A percentile compares a stretch with the other conserved stretches of the same genome.
These are phyloP conservation scores for Zangia roseola DNA, from an alignment of 768 basidiomycete genomes.

Conservation along the genomic window DNA sequence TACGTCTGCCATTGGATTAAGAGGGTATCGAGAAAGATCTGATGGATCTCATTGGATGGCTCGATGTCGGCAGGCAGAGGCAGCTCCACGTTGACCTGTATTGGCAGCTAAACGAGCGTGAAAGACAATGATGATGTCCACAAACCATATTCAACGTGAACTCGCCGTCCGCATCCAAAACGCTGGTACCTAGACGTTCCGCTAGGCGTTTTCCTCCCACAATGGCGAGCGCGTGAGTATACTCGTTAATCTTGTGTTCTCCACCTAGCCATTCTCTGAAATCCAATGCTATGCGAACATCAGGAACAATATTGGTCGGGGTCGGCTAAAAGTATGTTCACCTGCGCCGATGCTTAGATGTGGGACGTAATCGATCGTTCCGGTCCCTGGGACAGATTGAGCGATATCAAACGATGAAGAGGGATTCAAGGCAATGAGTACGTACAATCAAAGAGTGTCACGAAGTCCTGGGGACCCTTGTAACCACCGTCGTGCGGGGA, in stretches of 20 bases:
- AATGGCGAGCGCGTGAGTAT: conserved; percentile 68
- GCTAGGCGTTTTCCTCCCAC: conserved; percentile 62
- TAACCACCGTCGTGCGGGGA: conserved; percentile 42
- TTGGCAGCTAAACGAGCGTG: neutral
- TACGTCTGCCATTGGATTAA: conserved; percentile 21
- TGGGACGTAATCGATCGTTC: conserved; percentile 56
- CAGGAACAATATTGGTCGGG: neutral
- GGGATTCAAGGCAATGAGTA: neutral
- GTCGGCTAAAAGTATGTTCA: conserved; percentile 17
- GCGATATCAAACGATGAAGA: neutral
- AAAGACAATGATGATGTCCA: neutral
- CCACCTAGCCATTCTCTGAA: conserved; percentile 78
- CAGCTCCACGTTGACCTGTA: conserved; percentile 42
- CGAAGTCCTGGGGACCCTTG: conserved; percentile 37
- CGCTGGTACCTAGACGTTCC: conserved; percentile 55
- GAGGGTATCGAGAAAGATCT: conserved; percentile 17
- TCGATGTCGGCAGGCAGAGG: conserved; percentile 33
- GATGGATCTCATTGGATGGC: conserved; percentile 11
- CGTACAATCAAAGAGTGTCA: conserved; percentile 48
- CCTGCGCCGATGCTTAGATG: conserved; percentile 55
- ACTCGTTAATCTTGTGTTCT: conserved; percentile 66
- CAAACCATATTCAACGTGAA: conserved; percentile 70
- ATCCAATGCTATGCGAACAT: conserved; percentile 51
- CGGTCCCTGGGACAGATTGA: conserved; percentile 48
- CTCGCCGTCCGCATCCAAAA: conserved; percentile 60